Base-by-base conservation (phyloP, 345 rosid species). In the Citrus mangshanensis region DNA sequence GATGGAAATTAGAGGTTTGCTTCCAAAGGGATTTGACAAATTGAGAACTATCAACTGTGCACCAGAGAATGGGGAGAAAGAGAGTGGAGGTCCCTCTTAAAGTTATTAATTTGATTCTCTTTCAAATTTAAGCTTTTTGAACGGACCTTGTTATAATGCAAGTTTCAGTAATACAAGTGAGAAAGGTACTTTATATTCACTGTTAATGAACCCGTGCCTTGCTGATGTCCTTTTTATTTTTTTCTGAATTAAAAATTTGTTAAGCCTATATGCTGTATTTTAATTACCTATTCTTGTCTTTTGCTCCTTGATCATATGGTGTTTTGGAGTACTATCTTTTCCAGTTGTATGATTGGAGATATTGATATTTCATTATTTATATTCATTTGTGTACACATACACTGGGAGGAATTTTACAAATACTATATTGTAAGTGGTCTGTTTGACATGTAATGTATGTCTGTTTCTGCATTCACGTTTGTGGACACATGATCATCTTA, bases 1-100 rank as follows among this genome's bases (percentile, higher is more conserved):
- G 72, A 42, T 89, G 85, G 86, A 87, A 88, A 82, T 76, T 70
- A 82, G 82, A 77, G 51, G 32, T 32, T 76, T 87, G 38, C 22
- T 86, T 71, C 86, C 88, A 51, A 80, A 69, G 68, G 87, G 82
- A 38, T 83, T 81, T 63, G 77, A 83, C 64, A 63, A 65, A 77
- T 78, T 24, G 4, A 72, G 67, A 74, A 51, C 65, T 72, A 21
- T 67, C 72, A 63, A 73, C 71, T 77, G 67, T 18, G 14, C 5
- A 76, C 38, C 27, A 13, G 46, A 80, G 68, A 77, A 79, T 54
- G 46, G 42, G 32, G 42, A 24, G 22, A 24, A 72, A 37, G 40
- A 58, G 32, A 40, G 6, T 68, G 68, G 18, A 61, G 65, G 63
- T 61, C 68, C 19, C 25, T 25, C 38, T 19, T 66, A 19, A 79